A percentile compares a stretch with the other conserved stretches of the same genome.
Evolutionary conservation across 805 yeast species (phyloP).

Genomic region (Sugiyamaella smithiae): DNA sequence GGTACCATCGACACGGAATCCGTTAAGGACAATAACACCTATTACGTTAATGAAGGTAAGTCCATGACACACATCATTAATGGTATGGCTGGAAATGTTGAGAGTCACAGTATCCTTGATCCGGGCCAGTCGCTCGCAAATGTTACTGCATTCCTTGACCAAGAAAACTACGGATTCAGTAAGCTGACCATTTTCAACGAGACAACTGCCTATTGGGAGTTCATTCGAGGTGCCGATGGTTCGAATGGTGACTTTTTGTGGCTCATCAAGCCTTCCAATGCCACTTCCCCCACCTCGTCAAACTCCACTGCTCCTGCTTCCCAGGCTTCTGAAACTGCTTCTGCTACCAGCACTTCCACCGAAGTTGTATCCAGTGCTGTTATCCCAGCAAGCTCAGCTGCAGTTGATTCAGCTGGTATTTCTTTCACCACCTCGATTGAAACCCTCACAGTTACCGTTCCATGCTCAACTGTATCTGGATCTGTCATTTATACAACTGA

Average conservation of each 20-base stretch:
- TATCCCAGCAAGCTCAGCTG: background rate
- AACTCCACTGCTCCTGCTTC: background rate
- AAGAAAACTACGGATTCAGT: conserved; percentile 19
- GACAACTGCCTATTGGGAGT: conserved; percentile 30
- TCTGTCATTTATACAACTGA: background rate
- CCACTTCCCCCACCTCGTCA: conserved; percentile 1
- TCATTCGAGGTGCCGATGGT: conserved; percentile 29
- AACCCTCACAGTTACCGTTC: conserved; percentile 9
- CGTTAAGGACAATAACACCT: conserved; percentile 16
- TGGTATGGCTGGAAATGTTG: conserved; percentile 24
- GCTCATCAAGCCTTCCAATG: conserved; percentile 9
- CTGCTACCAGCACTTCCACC: background rate
- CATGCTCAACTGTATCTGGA: conserved; percentile 7
- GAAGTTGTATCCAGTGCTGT: background rate
- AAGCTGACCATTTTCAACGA: conserved; percentile 25
- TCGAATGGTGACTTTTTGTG: conserved; percentile 15
- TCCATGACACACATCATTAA: conserved; percentile 21
- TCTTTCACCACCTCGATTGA: conserved; percentile 2
- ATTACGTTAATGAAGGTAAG: conserved; percentile 14
- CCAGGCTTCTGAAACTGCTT: background rate
- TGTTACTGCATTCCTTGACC: conserved; percentile 18
- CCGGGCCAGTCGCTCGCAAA: conserved; percentile 7
- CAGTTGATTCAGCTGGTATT: background rate
- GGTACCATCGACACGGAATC: conserved; percentile 22
- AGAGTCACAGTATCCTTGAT: conserved; percentile 18